Evolutionary conservation across 1,284 basidiomycete genomes (phyloP), one percentile per base, ranked within the genome.

Genomic region (Ceratobasidium papillatum): DNA sequence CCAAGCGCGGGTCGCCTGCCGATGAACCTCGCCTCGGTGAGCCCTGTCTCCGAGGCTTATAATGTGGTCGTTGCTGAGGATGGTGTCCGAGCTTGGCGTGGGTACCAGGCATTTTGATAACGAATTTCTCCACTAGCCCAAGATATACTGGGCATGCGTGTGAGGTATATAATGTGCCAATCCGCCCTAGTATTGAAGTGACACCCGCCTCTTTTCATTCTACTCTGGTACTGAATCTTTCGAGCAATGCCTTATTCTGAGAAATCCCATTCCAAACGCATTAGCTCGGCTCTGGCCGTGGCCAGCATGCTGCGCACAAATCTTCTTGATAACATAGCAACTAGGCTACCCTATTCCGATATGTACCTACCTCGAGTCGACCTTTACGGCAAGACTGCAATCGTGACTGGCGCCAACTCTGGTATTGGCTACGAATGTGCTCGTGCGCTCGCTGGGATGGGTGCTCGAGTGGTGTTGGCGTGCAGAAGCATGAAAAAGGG

Each of bases 351-450:
- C 7, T 47, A 47, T 47, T 4, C 45, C 45, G 19, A 19, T 4
- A 47, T 76, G 34, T n/a, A 19, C 36, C 25, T 76, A 8, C 72
- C 72, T 25, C 36, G 19, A 12, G 59, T 27, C 47, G 75, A 76
- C 61, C 64, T 77, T 2, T 30, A 47, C 17, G 76, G 76, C 30
- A 77, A 77, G 45, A 49, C 69, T 5, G 75, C 59, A 3, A 56
- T 77, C 30, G 64, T 76, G 17, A 77, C 75, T n/a, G 45, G 45
- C 11, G 45, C 45, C 9, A 47, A 74, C 61, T 59, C 73, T 25
- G 77, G 77, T 7, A 63, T 77, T 47, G 77, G 77, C 32, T 59
- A 69, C 17, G 77, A 77, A 52, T 73, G 61, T 9, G 68, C 75
- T 4, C 69, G 63, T 25, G 27, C 32, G 14, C 72, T 77, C 1